A percentile compares a stretch with the other conserved stretches of the same genome.
Conservation (phyloP, 2,329 filamentous ascomycete genomes). For the Penicillium olsonii region DNA sequence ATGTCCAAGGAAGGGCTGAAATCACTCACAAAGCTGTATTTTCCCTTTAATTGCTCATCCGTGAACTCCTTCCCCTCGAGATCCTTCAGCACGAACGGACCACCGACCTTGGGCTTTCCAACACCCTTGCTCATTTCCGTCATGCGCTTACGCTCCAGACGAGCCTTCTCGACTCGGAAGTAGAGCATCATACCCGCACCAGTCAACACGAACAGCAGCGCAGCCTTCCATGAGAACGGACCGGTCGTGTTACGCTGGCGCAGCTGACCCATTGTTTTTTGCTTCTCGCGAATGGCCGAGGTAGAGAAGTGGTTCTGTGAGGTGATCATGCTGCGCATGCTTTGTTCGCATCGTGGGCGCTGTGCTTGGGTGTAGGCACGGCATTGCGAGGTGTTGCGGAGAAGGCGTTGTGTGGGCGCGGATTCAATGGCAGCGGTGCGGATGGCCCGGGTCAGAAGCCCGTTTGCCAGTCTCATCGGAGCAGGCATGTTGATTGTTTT, state of each 20-base stretch:
- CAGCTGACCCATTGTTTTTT: slow-evolving; percentile 44
- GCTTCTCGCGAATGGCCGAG: slow-evolving; percentile 22
- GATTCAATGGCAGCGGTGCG: slow-evolving; percentile 18
- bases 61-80: slow-evolving; percentile 78
- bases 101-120: slow-evolving; percentile 89
- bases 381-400: slow-evolving; percentile 25
- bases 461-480: slow-evolving; percentile 24
- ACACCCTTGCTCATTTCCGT: slow-evolving; percentile 92
- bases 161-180: slow-evolving; percentile 89
- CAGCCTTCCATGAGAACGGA: slow-evolving; percentile 92
- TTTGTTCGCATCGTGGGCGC: slow-evolving; percentile 19
- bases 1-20: too few species aligned
- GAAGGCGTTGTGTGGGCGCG: slow-evolving; percentile 13
- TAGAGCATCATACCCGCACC: slow-evolving; percentile 80
- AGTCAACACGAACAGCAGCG: slow-evolving; percentile 77
- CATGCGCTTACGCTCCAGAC: slow-evolving; percentile 84
- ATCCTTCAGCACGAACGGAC: slow-evolving; percentile 78
- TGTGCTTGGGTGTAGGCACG: slow-evolving; percentile 24
- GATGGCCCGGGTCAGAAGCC: slow-evolving; percentile 19
- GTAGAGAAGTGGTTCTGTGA: slow-evolving; percentile 31
- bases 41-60: slow-evolving; percentile 79
- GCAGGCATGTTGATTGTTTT: slow-evolving; percentile 28
- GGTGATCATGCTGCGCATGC: slow-evolving; percentile 9
- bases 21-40: slow-evolving; percentile 60
- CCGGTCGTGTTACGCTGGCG: slow-evolving; percentile 42